Percentiles rank a stretch among this genome's conserved stretches.
Evolutionary conservation across 768 basidiomycete genomes (phyloP).

Genomic region (Serendipita sp.): DNA sequence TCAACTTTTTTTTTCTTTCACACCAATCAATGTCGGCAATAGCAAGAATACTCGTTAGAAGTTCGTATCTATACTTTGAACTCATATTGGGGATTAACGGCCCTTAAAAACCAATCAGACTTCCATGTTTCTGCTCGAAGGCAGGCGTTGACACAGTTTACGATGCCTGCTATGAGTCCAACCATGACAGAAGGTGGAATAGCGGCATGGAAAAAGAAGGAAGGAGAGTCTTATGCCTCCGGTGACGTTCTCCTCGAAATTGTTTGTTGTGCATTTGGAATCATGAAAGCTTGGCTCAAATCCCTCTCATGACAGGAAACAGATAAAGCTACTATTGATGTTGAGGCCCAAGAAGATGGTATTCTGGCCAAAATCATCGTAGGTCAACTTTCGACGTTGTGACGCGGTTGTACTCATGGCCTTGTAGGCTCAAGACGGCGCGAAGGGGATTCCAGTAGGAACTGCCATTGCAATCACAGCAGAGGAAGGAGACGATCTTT

Average conservation of each 20-base stretch:
- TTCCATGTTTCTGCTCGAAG: conserved; percentile 68
- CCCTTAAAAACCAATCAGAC: conserved; percentile 27
- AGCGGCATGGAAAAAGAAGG: conserved; percentile 91
- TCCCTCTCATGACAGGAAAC: conserved; percentile 55
- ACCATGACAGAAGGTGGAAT: conserved; percentile 99
- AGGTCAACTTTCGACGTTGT: conserved; percentile 19
- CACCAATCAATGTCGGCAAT: conserved; percentile 39
- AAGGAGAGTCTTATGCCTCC: conserved; percentile 74
- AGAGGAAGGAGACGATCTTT: conserved; percentile 90
- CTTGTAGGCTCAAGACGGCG: conserved; percentile 56
- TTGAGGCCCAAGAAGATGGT: conserved; percentile 97
- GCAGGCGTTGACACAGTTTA: conserved; percentile 69
- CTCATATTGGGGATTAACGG: background rate
- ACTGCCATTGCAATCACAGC: conserved; percentile 78
- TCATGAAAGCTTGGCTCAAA: conserved; percentile 6
- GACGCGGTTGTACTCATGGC: conserved; percentile 5
- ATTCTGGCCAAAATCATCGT: conserved; percentile 93
- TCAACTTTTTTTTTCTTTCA: conserved; percentile 14
- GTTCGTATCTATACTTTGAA: conserved; percentile 25
- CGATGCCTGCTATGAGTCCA: conserved; percentile 98
- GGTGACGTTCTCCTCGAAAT: conserved; percentile 96
- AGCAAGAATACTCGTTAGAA: conserved; percentile 48
- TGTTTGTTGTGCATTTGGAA: conserved; percentile 25
- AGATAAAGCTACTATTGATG: conserved; percentile 99
- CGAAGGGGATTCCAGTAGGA: conserved; percentile 79